Evolutionary conservation across 2,329 filamentous ascomycete species (phyloP).

Genomic region (Fonsecaea monophora): DNA sequence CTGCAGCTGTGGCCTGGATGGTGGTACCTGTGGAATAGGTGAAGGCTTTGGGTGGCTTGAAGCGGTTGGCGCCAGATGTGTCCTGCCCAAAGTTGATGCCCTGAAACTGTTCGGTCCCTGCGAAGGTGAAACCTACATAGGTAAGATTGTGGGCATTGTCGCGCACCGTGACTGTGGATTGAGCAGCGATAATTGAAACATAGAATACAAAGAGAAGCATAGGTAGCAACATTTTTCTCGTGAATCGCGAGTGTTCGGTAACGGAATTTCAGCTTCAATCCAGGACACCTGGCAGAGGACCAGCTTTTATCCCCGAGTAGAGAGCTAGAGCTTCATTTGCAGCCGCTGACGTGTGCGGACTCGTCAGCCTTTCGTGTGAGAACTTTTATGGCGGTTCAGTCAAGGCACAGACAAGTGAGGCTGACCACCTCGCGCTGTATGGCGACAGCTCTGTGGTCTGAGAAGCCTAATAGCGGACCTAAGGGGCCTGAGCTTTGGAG

Average conservation of each 20-base stretch:
- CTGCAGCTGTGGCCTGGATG: conserved; percentile 38
- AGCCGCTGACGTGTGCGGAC: conserved; percentile 19
- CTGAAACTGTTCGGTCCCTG: conserved; percentile 40
- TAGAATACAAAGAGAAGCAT: conserved; percentile 2
- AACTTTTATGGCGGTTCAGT: neutral
- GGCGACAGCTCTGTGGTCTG: neutral
- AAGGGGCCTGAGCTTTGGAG: conserved; percentile 6
- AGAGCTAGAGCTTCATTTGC: neutral
- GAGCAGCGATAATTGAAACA: conserved; percentile 10
- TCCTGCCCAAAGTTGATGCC: conserved; percentile 43
- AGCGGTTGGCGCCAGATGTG: conserved; percentile 42
- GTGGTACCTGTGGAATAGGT: conserved; percentile 39
- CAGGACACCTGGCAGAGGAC: neutral
- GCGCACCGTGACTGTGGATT: conserved; percentile 23
- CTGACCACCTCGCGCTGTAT: conserved; percentile 1
- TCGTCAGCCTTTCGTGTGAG: conserved; percentile 11
- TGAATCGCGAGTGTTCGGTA: neutral
- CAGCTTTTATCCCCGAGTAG: neutral
- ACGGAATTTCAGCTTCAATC: neutral
- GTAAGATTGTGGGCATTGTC: conserved; percentile 28
- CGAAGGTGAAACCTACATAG: conserved; percentile 36
- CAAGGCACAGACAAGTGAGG: conserved; percentile 10
- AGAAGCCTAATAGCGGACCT: conserved; percentile 1
- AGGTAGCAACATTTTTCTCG: neutral
- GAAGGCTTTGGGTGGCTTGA: conserved; percentile 41